phyloP scores from a whole-genome alignment of 2,329 filamentous ascomycete genomes.

The Metarhizium album region DNA sequence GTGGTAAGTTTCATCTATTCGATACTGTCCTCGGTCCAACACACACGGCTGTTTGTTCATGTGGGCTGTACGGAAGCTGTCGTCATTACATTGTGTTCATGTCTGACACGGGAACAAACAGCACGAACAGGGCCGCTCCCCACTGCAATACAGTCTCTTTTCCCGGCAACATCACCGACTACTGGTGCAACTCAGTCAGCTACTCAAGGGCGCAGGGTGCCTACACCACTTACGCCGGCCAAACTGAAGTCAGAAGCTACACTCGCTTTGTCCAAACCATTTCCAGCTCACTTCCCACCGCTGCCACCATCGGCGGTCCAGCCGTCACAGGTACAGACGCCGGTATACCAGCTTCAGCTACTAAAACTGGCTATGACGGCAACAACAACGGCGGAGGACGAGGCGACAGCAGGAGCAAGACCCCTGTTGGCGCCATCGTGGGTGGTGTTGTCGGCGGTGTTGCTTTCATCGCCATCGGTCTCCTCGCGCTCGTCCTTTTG shows the following conservation, averaged over 20 bases:
- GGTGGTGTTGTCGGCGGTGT: conserved; percentile 28
- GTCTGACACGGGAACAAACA: conserved; percentile 12
- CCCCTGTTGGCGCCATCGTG: conserved; percentile 25
- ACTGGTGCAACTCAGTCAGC: conserved; percentile 28
- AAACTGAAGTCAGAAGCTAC: conserved; percentile 13
- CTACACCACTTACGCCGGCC: conserved; percentile 30
- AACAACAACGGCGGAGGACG: conserved; percentile 1
- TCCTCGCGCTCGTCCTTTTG: conserved; percentile 20
- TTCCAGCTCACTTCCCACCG: not conserved
- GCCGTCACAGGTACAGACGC: not conserved
- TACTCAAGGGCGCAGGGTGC: conserved; percentile 24
- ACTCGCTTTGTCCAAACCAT: not conserved
- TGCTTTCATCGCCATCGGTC: conserved; percentile 20
- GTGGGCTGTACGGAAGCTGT: too few relatives aligned
- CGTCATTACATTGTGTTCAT: not conserved
- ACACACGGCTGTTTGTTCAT: not conserved
- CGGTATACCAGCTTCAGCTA: not conserved
- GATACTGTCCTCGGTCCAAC: not conserved
- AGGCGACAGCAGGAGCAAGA: conserved; percentile 7
- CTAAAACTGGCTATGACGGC: not conserved
- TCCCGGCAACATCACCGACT: conserved; percentile 30
- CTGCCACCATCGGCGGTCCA: not conserved
- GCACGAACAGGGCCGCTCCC: conserved; percentile 22
- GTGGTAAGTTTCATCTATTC: conserved; percentile 25
- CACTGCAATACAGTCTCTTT: conserved; percentile 38